A percentile compares a stretch with the other conserved stretches of the same genome.
Evolutionary conservation across 345 rosid genomes (phyloP).

Genomic region (Melaleuca alternifolia): DNA sequence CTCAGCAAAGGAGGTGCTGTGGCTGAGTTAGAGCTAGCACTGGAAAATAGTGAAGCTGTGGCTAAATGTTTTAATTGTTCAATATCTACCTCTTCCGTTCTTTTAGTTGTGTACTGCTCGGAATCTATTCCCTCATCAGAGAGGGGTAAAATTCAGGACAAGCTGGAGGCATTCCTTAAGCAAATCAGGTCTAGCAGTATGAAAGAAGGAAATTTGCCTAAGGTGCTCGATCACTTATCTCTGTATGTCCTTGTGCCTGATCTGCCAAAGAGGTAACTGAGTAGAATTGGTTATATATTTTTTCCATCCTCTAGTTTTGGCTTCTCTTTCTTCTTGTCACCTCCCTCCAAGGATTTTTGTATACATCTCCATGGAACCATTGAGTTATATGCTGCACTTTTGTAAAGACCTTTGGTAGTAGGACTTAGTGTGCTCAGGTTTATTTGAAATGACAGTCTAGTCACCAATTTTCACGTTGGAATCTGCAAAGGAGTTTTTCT

Average conservation of each 20-base stretch:
- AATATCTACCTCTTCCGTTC: slow-evolving; percentile 52
- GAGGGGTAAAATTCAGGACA: slow-evolving; percentile 50
- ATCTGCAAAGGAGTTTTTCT: neutral
- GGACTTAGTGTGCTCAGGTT: neutral
- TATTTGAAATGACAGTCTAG: neutral
- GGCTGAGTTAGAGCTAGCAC: slow-evolving; percentile 73
- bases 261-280: slow-evolving; percentile 76
- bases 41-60: slow-evolving; percentile 85
- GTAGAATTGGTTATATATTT: neutral
- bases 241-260: slow-evolving; percentile 72
- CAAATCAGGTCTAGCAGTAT: slow-evolving; percentile 26
- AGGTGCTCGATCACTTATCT: slow-evolving; percentile 44
- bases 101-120: slow-evolving; percentile 69
- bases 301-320: neutral
- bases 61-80: slow-evolving; percentile 70
- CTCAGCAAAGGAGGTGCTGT: slow-evolving; percentile 47
- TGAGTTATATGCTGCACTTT: neutral
- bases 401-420: neutral
- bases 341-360: neutral
- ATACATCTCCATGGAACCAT: neutral
- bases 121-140: slow-evolving; percentile 36
- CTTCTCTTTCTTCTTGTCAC: neutral
- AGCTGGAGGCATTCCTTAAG: slow-evolving; percentile 36
- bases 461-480: neutral
- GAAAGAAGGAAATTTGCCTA: slow-evolving; percentile 1